phyloP scores from a whole-genome alignment of 73 alveolate genomes.

The Uronychia setigera region DNA sequence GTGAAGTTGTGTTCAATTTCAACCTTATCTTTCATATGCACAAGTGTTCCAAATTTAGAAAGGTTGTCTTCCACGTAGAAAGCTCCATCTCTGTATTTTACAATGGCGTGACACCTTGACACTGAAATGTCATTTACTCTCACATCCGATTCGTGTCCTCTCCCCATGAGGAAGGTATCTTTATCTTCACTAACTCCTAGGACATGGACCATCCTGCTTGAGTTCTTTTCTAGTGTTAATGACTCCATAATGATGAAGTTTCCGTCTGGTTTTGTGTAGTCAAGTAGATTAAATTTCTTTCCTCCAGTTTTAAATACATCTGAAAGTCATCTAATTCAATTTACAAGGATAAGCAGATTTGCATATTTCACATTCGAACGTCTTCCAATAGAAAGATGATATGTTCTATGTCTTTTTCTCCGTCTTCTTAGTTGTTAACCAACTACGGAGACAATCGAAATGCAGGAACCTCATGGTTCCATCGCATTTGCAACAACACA shows the following conservation, averaged over 20 bases:
- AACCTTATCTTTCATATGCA: constrained; percentile 63
- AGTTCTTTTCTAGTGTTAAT: constrained; percentile 59
- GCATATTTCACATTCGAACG: constrained; percentile 93
- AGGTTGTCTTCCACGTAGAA: constrained; percentile 82
- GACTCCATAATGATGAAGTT: constrained; percentile 53
- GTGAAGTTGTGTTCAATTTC: constrained; percentile 20
- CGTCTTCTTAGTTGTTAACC: constrained; percentile 76
- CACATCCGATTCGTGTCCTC: constrained; percentile 88
- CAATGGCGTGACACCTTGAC: constrained; percentile 80
- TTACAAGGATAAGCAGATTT: constrained; percentile 77
- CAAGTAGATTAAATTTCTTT: constrained; percentile 9
- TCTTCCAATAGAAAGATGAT: constrained; percentile 69
- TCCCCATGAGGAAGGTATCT: constrained; percentile 65
- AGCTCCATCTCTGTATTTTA: constrained; percentile 55
- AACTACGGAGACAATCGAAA: constrained; percentile 78
- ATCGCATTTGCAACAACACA: constrained; percentile 78
- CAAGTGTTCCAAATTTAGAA: constrained; percentile 89
- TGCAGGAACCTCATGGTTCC: constrained; percentile 87
- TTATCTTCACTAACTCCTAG: constrained; percentile 13
- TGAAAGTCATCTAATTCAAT: constrained; percentile 39
- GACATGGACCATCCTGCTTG: not conserved
- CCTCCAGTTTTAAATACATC: not conserved
- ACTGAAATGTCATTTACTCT: constrained; percentile 87
- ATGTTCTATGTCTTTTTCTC: constrained; percentile 54
- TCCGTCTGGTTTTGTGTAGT: constrained; percentile 55